Conservation (phyloP, 2,329 filamentous ascomycete species). For the Exophiala viscosa region DNA sequence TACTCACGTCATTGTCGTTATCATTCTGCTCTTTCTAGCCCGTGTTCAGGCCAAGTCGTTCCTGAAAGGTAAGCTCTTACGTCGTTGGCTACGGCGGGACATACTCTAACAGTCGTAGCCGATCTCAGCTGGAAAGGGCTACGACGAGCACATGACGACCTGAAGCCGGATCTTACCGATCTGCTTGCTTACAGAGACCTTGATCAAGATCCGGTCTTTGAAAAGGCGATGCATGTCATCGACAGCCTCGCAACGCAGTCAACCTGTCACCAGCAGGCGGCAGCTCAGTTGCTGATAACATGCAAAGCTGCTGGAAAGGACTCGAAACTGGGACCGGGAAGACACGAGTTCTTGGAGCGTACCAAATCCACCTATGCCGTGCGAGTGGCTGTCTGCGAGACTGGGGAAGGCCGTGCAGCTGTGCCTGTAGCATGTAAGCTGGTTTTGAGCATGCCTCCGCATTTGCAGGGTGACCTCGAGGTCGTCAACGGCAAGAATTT, state of each 20-base stretch:
- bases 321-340: conserved; percentile 23
- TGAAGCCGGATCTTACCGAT: conserved; percentile 18
- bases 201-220: conserved; percentile 16
- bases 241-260: conserved; percentile 18
- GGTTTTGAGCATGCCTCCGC: conserved; percentile 36
- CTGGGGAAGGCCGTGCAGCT: conserved; percentile 49
- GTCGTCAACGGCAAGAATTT: conserved; percentile 33
- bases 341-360: conserved; percentile 38
- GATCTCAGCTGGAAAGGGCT: conserved; percentile 18
- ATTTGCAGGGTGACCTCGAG: conserved; percentile 22
- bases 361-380: conserved; percentile 58
- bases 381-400: conserved; percentile 61
- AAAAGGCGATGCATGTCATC: conserved; percentile 22
- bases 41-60: conserved; percentile 11
- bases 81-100: neutral
- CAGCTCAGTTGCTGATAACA: conserved; percentile 18
- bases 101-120: conserved; percentile 10
- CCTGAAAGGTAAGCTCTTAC: conserved; percentile 12
- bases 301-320: conserved; percentile 19
- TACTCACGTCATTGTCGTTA: neutral
- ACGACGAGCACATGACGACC: conserved; percentile 4
- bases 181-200: conserved; percentile 15
- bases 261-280: conserved; percentile 23
- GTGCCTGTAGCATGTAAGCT: conserved; percentile 52
- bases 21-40: neutral